Conservation (phyloP, 495 filamentous ascomycete species). For the Beverwykella pulmonaria region DNA sequence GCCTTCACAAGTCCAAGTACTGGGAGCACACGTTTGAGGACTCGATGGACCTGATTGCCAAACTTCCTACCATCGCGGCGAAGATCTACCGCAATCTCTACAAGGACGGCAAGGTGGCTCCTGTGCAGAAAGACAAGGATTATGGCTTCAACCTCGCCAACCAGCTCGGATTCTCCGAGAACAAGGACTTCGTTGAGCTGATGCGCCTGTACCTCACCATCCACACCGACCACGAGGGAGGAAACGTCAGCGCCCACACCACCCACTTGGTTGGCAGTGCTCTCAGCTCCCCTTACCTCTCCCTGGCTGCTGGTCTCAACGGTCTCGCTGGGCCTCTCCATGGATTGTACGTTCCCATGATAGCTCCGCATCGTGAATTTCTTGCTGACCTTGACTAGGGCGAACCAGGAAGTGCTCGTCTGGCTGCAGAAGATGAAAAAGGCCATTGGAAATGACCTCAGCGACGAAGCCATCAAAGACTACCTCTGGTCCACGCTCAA, state of each 20-base stretch:
- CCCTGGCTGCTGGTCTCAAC: slow-evolving; percentile 92
- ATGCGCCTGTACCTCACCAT: slow-evolving; percentile 98
- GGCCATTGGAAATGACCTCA: slow-evolving; percentile 86
- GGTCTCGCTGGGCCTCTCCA: slow-evolving; percentile 97
- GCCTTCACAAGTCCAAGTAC: slow-evolving; percentile 98
- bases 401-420: slow-evolving; percentile 98
- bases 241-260: slow-evolving; percentile 97
- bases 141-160: slow-evolving; percentile 98
- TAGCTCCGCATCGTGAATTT: slow-evolving; percentile 7
- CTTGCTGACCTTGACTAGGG: slow-evolving; percentile 50
- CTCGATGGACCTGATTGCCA: slow-evolving; percentile 99
- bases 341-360: slow-evolving; percentile 64
- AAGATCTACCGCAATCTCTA: slow-evolving; percentile 99
- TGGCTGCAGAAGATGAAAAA: slow-evolving; percentile 99
- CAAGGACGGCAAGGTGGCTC: slow-evolving; percentile 97
- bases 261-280: slow-evolving; percentile 97
- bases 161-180: slow-evolving; percentile 93
- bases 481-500: slow-evolving; percentile 99
- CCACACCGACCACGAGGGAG: slow-evolving; percentile 96
- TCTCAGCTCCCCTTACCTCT: slow-evolving; percentile 96
- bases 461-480: slow-evolving; percentile 91
- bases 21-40: slow-evolving; percentile 99
- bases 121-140: slow-evolving; percentile 97
- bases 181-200: slow-evolving; percentile 96
- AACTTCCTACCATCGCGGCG: slow-evolving; percentile 95